Base-by-base conservation (phyloP, 352 stramenopile genomes). In the Globisporangium megalacanthum region DNA sequence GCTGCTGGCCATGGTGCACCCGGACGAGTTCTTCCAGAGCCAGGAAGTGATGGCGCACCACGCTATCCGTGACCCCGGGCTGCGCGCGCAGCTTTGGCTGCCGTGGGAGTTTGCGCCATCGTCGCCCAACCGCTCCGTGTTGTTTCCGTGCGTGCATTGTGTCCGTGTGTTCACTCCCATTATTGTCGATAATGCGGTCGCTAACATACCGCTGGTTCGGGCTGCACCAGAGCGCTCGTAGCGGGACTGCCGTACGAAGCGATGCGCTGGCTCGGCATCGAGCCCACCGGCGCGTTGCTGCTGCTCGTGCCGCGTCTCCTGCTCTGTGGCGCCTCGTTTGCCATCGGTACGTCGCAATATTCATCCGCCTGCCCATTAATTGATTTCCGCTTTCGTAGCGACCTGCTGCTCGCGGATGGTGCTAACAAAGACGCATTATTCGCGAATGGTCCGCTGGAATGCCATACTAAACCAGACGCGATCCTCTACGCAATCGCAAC, bases 21-120 rank as follows among this genome's bases (percentile, higher is more conserved):
- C 83, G 19, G 85, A 95, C 58, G 85, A 95, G 67, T 95, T 90
- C 57, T 95, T 95, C 61, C 85, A 95, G 71, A 89, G 79, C 50
- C 83, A 88, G 58, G 85, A 95, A 63, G 69, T 95, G 36, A 90
- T 92, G 77, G 80, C 85, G 25, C 69, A 68, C 25, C 64, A 80
- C 48, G 69, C 77, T 13, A 41, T 91, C n/a, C 44, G 19, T 22
- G 48, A 62, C 6, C 42, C 49, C 4, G 50, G 50, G 11, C 54
- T 65, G 29, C 46, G 15, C 3, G 5, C 63, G 22, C 64, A 77
- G 25, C 64, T 90, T 13, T 71, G 86, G 37, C 46, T 89, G 29
- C 83, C 85, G 1, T 95, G 85, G 85, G 85, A 95, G 64, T 95
- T 79, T 47, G 59, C 79, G 51, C 61, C 78, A 19, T 66, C 79